Base-by-base conservation (phyloP, 2,329 filamentous ascomycete genomes). In the Onygenales sp. region DNA sequence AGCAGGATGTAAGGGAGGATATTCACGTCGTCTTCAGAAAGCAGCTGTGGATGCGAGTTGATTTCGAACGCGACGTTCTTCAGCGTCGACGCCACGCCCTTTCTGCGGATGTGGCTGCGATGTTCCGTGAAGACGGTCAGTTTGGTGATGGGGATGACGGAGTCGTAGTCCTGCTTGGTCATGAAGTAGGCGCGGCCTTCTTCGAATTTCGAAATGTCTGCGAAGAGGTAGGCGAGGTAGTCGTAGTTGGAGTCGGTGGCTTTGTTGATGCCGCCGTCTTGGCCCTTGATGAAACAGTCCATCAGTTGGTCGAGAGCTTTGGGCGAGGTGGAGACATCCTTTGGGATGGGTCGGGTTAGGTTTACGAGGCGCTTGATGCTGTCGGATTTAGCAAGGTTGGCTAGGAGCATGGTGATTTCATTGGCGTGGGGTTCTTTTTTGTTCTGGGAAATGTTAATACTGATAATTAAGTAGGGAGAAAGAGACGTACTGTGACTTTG, bases 111-210 rank as follows among this genome's bases (percentile, higher is more conserved):
- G 32, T 86, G 80, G 2, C 88, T 94, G 61, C 81, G 78, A 72
- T 96, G 89, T 69, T 95, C 89, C 1, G 93, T 97, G 69, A 97
- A 97, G 55, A 97, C 92, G 56, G 86, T 87, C 57, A 98, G 77
- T 75, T 97, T 97, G 48, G 87, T 89, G 47, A 97, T 77, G 2
- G 93, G 93, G n/a, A 96, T 83, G 11, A 95, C 82, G 1, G 75
- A 77, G 66, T 95, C 90, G 68, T 94, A 92, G 1, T 80, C 72
- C 66, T 94, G 87, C 52, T 81, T 76, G 11, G 77, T 79, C 5
- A 89, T 78, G 60, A 95, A 87, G 72, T 93, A 89, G 50, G 81
- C 77, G 33, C 89, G 80, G 17, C 90, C 82, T 59, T 87, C 80
- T 38, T 82, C 76, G 63, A 91, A 85, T 70, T 90, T 95, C 49